phyloP scores from a whole-genome alignment of 345 rosid genomes.

The Citrus mangshanensis region DNA sequence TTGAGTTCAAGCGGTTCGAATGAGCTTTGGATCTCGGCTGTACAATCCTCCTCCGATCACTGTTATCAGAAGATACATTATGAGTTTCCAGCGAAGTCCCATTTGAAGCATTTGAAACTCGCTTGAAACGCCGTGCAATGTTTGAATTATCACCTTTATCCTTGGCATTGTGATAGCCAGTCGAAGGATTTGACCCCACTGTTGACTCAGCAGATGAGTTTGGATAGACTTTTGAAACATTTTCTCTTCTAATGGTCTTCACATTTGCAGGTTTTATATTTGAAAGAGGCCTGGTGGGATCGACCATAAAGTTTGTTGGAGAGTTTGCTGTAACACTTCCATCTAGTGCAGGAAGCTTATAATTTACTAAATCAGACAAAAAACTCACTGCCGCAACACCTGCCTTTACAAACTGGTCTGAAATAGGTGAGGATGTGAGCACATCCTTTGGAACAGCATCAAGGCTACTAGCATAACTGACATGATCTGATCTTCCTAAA shows the following conservation, averaged over 20 bases:
- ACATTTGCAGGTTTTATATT: conserved; percentile 48
- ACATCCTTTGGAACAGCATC: conserved; percentile 36
- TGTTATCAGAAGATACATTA: conserved; percentile 18
- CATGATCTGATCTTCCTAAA: conserved; percentile 36
- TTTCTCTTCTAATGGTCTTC: conserved; percentile 55
- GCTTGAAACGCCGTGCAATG: conserved; percentile 40
- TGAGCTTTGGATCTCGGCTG: conserved; percentile 40
- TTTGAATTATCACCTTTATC: conserved; percentile 43
- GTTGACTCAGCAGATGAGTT: conserved; percentile 43
- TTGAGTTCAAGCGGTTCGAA: conserved; percentile 32
- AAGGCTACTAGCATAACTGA: conserved; percentile 46
- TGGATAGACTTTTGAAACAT: conserved; percentile 45
- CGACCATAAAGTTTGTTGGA: conserved; percentile 53
- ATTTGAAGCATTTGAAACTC: conserved; percentile 34
- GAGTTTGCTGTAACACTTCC: conserved; percentile 35
- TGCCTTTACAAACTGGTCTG: conserved; percentile 68
- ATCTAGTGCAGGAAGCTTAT: conserved; percentile 57
- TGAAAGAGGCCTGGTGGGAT: conserved; percentile 44
- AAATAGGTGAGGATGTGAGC: conserved; percentile 42
- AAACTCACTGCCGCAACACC: conserved; percentile 66
- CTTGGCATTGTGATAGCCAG: conserved; percentile 32
- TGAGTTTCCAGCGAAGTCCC: conserved; percentile 31
- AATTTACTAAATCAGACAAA: conserved; percentile 64
- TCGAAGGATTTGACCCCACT: conserved; percentile 28
- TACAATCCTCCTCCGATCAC: conserved; percentile 43